phyloP scores from a whole-genome alignment of 169 alveolate species.

The Plasmodium inui region DNA sequence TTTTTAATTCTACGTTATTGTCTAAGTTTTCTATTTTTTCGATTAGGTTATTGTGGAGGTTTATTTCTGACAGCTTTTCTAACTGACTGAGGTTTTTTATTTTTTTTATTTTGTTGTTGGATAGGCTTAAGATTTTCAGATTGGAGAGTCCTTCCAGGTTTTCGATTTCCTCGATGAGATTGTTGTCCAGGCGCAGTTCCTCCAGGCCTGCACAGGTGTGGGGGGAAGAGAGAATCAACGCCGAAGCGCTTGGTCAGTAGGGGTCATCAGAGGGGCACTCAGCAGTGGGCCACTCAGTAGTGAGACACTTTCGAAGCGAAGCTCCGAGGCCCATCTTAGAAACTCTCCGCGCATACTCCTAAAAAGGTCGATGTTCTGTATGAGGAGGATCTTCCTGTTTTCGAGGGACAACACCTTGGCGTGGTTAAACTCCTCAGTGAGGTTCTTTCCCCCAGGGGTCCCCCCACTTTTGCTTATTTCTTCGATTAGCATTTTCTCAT shows the following conservation, averaged over 20 bases:
- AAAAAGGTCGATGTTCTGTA: constrained; percentile 59
- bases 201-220: constrained; percentile 25
- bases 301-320: neutral
- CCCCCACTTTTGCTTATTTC: constrained; percentile 3
- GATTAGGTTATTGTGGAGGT: constrained; percentile 45
- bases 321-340: neutral
- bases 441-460: neutral
- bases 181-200: constrained; percentile 44
- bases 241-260: neutral
- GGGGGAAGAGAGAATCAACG: neutral
- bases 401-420: constrained; percentile 31
- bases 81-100: constrained; percentile 50
- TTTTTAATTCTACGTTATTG: constrained; percentile 42
- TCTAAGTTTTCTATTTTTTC: constrained; percentile 55
- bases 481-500: constrained; percentile 57
- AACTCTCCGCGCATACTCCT: constrained; percentile 16
- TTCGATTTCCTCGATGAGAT: constrained; percentile 60
- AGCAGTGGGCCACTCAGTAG: too few species aligned
- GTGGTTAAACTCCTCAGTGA: constrained; percentile 19
- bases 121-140: constrained; percentile 17
- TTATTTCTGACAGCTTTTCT: constrained; percentile 16
- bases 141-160: constrained; percentile 32
- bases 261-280: neutral
- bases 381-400: constrained; percentile 34
- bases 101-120: constrained; percentile 56